Conservation (phyloP, 768 basidiomycete species). For the Tricholoma saponaceum region DNA sequence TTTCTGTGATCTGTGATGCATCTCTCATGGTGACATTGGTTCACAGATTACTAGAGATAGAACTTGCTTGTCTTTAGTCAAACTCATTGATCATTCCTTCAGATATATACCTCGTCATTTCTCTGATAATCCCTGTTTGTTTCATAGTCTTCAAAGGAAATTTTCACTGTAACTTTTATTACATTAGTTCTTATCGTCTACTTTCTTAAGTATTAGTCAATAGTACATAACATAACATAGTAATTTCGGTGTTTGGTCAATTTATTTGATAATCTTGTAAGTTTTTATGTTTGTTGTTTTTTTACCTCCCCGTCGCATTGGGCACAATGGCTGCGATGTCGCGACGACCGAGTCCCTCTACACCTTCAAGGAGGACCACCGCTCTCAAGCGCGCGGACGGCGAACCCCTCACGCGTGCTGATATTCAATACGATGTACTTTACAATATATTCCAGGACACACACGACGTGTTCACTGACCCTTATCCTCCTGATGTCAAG, state of each 20-base stretch:
- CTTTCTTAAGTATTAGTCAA: constrained; percentile 8
- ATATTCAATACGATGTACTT: constrained; percentile 80
- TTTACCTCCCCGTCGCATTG: background rate
- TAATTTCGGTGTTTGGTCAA: constrained; percentile 6
- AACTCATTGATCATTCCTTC: background rate
- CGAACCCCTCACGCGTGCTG: constrained; percentile 60
- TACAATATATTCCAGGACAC: constrained; percentile 70
- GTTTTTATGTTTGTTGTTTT: background rate
- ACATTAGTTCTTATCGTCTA: constrained; percentile 11
- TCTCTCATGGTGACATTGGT: background rate
- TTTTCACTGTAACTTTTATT: constrained; percentile 18
- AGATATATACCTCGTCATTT: background rate
- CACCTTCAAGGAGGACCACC: constrained; percentile 33
- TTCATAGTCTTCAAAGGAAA: background rate
- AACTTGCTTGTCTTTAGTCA: background rate
- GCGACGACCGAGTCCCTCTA: constrained; percentile 36
- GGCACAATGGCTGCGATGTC: constrained; percentile 11
- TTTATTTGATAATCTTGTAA: background rate
- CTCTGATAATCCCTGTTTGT: constrained; percentile 6
- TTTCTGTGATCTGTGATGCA: constrained; percentile 1
- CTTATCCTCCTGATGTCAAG: constrained; percentile 23
- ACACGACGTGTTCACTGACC: constrained; percentile 50
- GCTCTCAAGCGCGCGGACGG: constrained; percentile 57
- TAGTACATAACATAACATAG: constrained; percentile 7
- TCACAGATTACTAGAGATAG: background rate